Evolutionary conservation across 352 stramenopile genomes (phyloP).

Genomic region (Albugo candida): DNA sequence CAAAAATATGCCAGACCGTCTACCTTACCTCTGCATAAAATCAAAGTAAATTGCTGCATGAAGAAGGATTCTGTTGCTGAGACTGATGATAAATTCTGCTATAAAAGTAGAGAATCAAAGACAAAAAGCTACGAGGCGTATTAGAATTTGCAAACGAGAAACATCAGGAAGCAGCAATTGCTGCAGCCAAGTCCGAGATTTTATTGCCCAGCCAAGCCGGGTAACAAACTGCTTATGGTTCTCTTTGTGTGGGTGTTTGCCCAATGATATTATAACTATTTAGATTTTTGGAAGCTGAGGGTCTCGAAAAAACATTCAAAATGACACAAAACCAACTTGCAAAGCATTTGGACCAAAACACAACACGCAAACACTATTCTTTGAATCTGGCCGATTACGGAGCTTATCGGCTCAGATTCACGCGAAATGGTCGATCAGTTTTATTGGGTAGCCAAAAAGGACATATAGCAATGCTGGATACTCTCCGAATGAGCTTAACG

Average conservation of each 20-base stretch:
- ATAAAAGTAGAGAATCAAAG: slow-evolving; percentile 40
- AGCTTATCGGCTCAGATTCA: slow-evolving; percentile 89
- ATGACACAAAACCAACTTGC: slow-evolving; percentile 83
- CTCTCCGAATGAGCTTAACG: slow-evolving; percentile 76
- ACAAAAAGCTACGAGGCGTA: slow-evolving; percentile 76
- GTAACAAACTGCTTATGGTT: slow-evolving; percentile 4
- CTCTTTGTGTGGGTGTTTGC: background rate
- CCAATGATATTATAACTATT: background rate
- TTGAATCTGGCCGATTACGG: slow-evolving; percentile 83
- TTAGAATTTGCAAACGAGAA: slow-evolving; percentile 55
- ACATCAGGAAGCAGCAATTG: slow-evolving; percentile 63
- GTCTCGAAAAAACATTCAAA: slow-evolving; percentile 92
- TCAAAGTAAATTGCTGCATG: too few species aligned
- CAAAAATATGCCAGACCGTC: too few species aligned
- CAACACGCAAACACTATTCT: slow-evolving; percentile 89
- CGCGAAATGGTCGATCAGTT: slow-evolving; percentile 89
- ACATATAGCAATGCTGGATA: slow-evolving; percentile 91
- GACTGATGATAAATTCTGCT: too few species aligned
- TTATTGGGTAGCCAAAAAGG: slow-evolving; percentile 86
- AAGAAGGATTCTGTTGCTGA: too few species aligned
- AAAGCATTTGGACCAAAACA: slow-evolving; percentile 85
- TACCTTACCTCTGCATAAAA: too few species aligned
- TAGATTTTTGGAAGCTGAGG: slow-evolving; percentile 82
- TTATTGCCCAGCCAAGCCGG: slow-evolving; percentile 73
- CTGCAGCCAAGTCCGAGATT: slow-evolving; percentile 81